Evolutionary conservation across 1,139 yeast species (phyloP).

Genomic region (Magnusiomyces ingens): DNA sequence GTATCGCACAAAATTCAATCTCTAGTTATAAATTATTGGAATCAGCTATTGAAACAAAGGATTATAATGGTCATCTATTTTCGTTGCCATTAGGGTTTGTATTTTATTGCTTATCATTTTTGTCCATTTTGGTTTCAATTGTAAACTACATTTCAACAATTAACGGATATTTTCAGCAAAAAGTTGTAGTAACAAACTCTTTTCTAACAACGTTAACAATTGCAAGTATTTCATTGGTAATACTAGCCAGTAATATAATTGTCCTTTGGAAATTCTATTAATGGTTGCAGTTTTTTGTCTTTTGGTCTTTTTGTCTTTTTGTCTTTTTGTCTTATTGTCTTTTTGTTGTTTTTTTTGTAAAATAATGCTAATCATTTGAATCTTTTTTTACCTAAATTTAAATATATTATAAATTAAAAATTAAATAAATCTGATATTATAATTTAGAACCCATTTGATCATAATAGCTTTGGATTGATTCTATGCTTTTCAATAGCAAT

Average conservation of each 20-base stretch:
- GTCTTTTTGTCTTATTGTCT: too few relatives aligned
- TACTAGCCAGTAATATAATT: slow-evolving; percentile 21
- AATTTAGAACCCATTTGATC: too few relatives aligned
- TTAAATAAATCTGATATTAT: too few relatives aligned
- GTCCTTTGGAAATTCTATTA: slow-evolving; percentile 12
- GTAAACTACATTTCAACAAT: slow-evolving; percentile 23
- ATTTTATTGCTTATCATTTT: slow-evolving; percentile 21
- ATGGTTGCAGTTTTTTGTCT: too few relatives aligned
- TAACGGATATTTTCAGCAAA: slow-evolving; percentile 22
- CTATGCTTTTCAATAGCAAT: too few relatives aligned
- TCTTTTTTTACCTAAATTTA: too few relatives aligned
- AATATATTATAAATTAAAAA: too few relatives aligned
- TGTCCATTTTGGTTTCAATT: slow-evolving; percentile 19
- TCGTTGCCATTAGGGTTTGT: slow-evolving; percentile 20
- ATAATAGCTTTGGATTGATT: too few relatives aligned
- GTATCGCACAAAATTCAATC: neutral
- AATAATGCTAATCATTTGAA: too few relatives aligned
- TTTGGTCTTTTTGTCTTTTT: too few relatives aligned
- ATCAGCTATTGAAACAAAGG: neutral
- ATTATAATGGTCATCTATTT: slow-evolving; percentile 1
- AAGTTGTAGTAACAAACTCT: slow-evolving; percentile 22
- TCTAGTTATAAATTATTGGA: neutral
- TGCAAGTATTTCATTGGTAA: slow-evolving; percentile 18
- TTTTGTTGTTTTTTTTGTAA: too few relatives aligned
- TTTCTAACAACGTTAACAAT: slow-evolving; percentile 17